Evolutionary conservation across 306 rosid genomes (phyloP).

Genomic region (Coriaria nepalensis): DNA sequence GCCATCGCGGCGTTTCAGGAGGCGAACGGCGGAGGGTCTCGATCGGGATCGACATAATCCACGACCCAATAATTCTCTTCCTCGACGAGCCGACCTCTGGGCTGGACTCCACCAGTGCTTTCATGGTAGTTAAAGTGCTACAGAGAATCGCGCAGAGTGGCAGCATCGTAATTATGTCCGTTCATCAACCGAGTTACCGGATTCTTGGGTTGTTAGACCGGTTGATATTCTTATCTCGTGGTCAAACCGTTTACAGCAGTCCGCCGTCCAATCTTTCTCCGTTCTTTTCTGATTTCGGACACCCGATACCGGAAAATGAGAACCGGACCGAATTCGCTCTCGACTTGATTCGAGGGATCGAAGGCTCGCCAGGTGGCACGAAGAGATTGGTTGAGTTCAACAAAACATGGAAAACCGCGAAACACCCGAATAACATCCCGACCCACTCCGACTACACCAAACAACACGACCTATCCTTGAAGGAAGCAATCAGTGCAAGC

Average conservation of each 20-base stretch:
- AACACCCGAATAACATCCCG: constrained; percentile 12
- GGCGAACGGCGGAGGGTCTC: constrained; percentile 92
- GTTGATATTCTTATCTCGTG: constrained; percentile 62
- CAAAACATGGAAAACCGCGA: constrained; percentile 72
- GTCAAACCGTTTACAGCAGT: constrained; percentile 83
- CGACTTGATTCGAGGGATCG: constrained; percentile 81
- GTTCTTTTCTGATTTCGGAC: constrained; percentile 68
- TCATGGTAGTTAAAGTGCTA: constrained; percentile 86
- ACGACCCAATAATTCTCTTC: constrained; percentile 78
- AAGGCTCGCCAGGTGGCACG: constrained; percentile 70
- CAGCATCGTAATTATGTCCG: constrained; percentile 85
- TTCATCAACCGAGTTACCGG: constrained; percentile 87
- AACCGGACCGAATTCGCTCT: constrained; percentile 88
- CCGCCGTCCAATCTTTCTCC: constrained; percentile 44
- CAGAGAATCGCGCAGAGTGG: constrained; percentile 94
- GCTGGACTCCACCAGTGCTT: constrained; percentile 87
- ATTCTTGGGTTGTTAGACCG: constrained; percentile 69
- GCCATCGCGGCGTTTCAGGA: constrained; percentile 93
- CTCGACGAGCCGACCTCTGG: constrained; percentile 95
- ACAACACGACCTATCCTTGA: constrained; percentile 28
- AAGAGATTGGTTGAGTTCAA: constrained; percentile 67
- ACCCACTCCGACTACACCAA: background rate
- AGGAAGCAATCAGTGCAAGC: constrained; percentile 83
- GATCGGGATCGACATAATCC: constrained; percentile 81
- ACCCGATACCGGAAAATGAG: constrained; percentile 75